These are phyloP conservation scores for Leonotis leonurus DNA, from an alignment of 257 asterid genomes.

Conservation along the genomic window DNA sequence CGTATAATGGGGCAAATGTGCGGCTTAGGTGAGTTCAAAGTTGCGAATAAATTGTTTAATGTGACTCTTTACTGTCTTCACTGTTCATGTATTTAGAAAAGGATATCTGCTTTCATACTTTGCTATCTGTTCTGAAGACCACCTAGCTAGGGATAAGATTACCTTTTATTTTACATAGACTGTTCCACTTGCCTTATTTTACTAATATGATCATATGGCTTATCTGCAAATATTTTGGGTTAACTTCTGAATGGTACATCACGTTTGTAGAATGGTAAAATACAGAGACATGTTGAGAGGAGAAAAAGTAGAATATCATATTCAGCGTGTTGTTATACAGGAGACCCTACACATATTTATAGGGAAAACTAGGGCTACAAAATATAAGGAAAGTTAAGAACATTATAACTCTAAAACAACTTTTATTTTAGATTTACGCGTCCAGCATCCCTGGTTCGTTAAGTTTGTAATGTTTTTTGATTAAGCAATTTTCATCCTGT, in stretches of 20 bases:
- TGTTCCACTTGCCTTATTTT: background rate
- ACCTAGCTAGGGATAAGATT: background rate
- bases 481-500: background rate
- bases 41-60: background rate
- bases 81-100: background rate
- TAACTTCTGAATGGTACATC: background rate
- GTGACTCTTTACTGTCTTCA: conserved; percentile 16
- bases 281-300: background rate
- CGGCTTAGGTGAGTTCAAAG: conserved; percentile 69
- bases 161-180: background rate
- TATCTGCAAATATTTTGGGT: background rate
- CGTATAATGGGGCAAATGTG: conserved; percentile 87
- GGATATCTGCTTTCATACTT: conserved; percentile 2
- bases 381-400: too few species aligned
- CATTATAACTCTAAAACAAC: too few species aligned
- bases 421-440: background rate
- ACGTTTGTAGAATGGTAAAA: too few species aligned
- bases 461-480: background rate
- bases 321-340: too few species aligned
- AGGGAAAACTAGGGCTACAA: too few species aligned
- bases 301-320: too few species aligned
- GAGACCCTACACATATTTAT: too few species aligned
- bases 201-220: background rate
- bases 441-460: background rate
- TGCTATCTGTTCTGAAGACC: background rate